Percentiles rank a stretch among this genome's conserved stretches.
Conservation (phyloP, 352 stramenopile genomes). For the Pythium vanterpoolii region DNA sequence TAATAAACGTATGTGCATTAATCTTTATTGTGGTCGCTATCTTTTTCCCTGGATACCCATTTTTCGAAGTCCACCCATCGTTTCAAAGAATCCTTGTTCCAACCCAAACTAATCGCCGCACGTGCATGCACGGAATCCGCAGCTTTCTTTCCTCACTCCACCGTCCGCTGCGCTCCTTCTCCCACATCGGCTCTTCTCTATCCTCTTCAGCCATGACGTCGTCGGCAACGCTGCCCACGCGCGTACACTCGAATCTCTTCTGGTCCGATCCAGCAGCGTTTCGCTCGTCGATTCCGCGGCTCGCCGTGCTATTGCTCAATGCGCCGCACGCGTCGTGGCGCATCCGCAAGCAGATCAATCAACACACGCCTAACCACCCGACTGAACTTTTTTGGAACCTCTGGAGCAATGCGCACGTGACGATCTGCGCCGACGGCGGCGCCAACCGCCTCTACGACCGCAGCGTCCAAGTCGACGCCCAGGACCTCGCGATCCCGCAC, state of each 20-base stretch:
- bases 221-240: conserved; percentile 16
- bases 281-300: conserved; percentile 26
- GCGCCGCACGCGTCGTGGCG: conserved; percentile 41
- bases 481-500: conserved; percentile 66
- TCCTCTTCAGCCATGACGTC: neutral
- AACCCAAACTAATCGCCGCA: neutral
- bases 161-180: neutral
- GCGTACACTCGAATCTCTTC: conserved; percentile 51
- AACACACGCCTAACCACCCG: conserved; percentile 25
- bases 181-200: neutral
- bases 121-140: neutral
- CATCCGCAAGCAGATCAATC: conserved; percentile 19
- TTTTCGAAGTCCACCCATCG: neutral
- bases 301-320: conserved; percentile 71
- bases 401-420: conserved; percentile 62
- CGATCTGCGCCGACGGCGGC: conserved; percentile 93
- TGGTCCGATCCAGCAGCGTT: conserved; percentile 37
- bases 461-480: conserved; percentile 32
- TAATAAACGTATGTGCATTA: no score
- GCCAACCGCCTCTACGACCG: conserved; percentile 93
- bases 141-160: neutral
- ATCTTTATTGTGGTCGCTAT: neutral
- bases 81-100: neutral
- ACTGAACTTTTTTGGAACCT: conserved; percentile 65
- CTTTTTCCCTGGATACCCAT: neutral